Percentiles rank a stretch among this genome's conserved stretches.
phyloP scores from a whole-genome alignment of 257 asterid species.

The Salvia splendens region DNA sequence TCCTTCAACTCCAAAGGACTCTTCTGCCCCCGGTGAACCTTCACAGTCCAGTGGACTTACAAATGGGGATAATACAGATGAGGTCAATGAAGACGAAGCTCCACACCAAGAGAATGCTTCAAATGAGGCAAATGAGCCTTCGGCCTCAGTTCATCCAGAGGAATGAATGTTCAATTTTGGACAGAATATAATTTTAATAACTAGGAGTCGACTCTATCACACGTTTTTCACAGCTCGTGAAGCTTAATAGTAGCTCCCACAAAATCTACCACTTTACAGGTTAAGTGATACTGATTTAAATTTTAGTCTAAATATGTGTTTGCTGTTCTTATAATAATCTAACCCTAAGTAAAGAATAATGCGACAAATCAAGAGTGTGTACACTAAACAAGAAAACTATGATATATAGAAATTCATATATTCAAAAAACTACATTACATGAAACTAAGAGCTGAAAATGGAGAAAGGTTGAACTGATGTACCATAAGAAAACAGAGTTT shows the following conservation, averaged over 20 bases:
- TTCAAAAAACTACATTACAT: slow-evolving; percentile 29
- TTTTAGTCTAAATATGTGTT: neutral
- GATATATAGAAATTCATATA: slow-evolving; percentile 17
- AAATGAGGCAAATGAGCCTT: neutral
- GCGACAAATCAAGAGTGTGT: neutral
- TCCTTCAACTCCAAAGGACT: slow-evolving; percentile 31
- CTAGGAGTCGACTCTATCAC: neutral
- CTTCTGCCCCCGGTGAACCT: slow-evolving; percentile 3
- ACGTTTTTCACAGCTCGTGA: neutral
- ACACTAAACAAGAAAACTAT: slow-evolving; percentile 20
- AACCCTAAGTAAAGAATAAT: neutral
- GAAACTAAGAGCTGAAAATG: slow-evolving; percentile 23
- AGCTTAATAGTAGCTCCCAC: neutral
- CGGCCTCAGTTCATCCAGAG: slow-evolving; percentile 24
- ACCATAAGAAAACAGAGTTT: slow-evolving; percentile 17
- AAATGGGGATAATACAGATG: neutral
- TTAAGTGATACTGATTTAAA: neutral
- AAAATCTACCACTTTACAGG: neutral
- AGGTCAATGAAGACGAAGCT: neutral
- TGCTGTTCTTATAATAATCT: slow-evolving; percentile 4
- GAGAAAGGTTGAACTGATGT: slow-evolving; percentile 22
- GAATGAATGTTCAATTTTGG: neutral
- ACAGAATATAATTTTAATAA: neutral
- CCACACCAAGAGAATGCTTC: slow-evolving; percentile 8
- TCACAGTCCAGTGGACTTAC: slow-evolving; percentile 7